Percentiles rank a stretch among this genome's conserved stretches.
Evolutionary conservation across 2,329 filamentous ascomycete genomes (phyloP).

Genomic region (Pseudogymnoascus sp.): DNA sequence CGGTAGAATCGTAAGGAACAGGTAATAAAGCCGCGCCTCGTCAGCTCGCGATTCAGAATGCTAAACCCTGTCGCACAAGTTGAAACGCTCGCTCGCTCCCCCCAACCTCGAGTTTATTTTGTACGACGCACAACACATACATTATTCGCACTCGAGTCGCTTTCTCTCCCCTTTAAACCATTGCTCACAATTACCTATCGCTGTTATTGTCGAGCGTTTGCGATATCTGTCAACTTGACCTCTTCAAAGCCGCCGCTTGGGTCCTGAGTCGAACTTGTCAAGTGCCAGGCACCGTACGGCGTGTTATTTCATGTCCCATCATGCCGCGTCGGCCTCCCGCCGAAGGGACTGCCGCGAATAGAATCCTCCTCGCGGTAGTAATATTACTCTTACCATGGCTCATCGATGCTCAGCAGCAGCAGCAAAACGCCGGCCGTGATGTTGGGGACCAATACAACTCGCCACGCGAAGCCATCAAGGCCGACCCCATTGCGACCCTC

Average conservation of each 20-base stretch:
- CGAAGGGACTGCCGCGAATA: conserved; percentile 45
- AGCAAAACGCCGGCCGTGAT: conserved; percentile 29
- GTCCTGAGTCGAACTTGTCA: conserved; percentile 4
- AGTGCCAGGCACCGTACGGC: background rate
- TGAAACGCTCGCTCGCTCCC: conserved; percentile 2
- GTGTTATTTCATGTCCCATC: conserved; percentile 26
- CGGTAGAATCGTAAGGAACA: conserved; percentile 1
- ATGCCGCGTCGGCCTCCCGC: conserved; percentile 61
- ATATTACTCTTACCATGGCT: conserved; percentile 52
- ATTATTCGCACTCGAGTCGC: background rate
- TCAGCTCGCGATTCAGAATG: conserved; percentile 8
- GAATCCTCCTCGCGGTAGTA: conserved; percentile 46
- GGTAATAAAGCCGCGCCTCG: background rate
- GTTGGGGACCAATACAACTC: conserved; percentile 22
- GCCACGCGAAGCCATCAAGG: conserved; percentile 24
- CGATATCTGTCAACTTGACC: background rate
- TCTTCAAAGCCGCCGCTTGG: background rate
- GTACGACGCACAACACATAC: conserved; percentile 5
- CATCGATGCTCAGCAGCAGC: conserved; percentile 60
- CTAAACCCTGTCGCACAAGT: conserved; percentile 6
- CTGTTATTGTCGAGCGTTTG: background rate
- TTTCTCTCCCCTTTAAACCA: background rate
- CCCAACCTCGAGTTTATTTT: conserved; percentile 7
- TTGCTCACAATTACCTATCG: background rate
- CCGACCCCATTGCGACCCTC: conserved; percentile 21